Evolutionary conservation across 768 basidiomycete genomes (phyloP).

Genomic region (Hemileccinum rubropunctum): DNA sequence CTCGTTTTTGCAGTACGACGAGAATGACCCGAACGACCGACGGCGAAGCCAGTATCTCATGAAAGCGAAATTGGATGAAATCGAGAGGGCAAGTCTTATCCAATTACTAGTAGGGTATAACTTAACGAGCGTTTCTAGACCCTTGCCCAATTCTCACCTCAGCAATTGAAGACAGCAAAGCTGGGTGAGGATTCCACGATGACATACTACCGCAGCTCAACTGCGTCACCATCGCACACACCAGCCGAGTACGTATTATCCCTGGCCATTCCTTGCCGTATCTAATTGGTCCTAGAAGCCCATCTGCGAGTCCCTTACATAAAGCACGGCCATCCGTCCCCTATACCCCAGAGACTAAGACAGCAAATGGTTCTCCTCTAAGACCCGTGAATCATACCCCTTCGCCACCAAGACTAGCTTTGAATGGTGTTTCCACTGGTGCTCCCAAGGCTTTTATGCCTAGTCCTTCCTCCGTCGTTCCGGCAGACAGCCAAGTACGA

Average conservation of each 20-base stretch:
- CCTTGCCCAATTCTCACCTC: slow-evolving; percentile 66
- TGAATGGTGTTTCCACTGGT: slow-evolving; percentile 67
- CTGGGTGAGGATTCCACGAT: slow-evolving; percentile 22
- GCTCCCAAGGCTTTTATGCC: slow-evolving; percentile 48
- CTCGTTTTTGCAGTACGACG: slow-evolving; percentile 49
- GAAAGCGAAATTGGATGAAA: slow-evolving; percentile 74
- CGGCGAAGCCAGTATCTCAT: slow-evolving; percentile 73
- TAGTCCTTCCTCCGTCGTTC: slow-evolving; percentile 24
- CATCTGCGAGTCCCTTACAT: slow-evolving; percentile 11
- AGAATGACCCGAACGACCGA: slow-evolving; percentile 69
- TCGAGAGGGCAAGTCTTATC: slow-evolving; percentile 56
- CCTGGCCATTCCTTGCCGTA: slow-evolving; percentile 2
- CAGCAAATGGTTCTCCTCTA: slow-evolving; percentile 18
- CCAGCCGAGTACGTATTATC: slow-evolving; percentile 21
- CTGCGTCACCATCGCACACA: slow-evolving; percentile 10
- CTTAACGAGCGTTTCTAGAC: slow-evolving; percentile 38
- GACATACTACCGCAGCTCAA: slow-evolving; percentile 19
- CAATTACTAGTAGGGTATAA: neutral
- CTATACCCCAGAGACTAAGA: slow-evolving; percentile 34
- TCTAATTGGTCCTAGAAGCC: slow-evolving; percentile 12
- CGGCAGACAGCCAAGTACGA: slow-evolving; percentile 46
- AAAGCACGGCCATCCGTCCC: slow-evolving; percentile 46
- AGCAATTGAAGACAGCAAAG: slow-evolving; percentile 27
- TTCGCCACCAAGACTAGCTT: slow-evolving; percentile 59
- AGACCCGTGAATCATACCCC: slow-evolving; percentile 33